Evolutionary conservation across 352 stramenopile genomes (phyloP).

Genomic region (Phytophthora citricola): DNA sequence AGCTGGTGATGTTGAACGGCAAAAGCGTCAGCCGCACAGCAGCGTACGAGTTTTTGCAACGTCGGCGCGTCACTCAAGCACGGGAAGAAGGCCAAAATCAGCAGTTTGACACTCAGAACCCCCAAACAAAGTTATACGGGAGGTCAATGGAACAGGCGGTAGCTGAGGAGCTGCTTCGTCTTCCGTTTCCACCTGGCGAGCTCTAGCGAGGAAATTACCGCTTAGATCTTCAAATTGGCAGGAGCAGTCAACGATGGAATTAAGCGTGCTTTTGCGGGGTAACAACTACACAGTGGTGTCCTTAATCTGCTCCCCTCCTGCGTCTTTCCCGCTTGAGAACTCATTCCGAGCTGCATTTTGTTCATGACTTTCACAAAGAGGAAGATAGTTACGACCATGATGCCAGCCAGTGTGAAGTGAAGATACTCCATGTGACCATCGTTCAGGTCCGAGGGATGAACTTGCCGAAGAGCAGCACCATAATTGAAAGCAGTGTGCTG

Average conservation of each 20-base stretch:
- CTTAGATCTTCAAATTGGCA: slow-evolving; percentile 8
- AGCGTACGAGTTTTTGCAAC: slow-evolving; percentile 46
- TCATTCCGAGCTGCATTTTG: slow-evolving; percentile 40
- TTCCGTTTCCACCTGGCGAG: slow-evolving; percentile 14
- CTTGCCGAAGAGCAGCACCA: slow-evolving; percentile 67
- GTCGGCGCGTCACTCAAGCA: slow-evolving; percentile 42
- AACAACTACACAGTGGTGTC: not conserved
- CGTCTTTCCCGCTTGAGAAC: slow-evolving; percentile 5
- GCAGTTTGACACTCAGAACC: not conserved
- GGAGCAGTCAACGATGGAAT: not conserved
- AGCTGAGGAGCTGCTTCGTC: slow-evolving; percentile 32
- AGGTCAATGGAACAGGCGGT: slow-evolving; percentile 30
- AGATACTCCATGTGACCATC: slow-evolving; percentile 47
- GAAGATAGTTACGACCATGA: slow-evolving; percentile 47
- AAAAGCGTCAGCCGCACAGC: slow-evolving; percentile 33
- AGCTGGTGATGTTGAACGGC: slow-evolving; percentile 51
- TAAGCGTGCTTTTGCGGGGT: too few relatives aligned
- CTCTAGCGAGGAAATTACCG: not conserved
- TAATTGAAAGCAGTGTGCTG: slow-evolving; percentile 55
- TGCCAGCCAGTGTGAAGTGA: slow-evolving; percentile 36
- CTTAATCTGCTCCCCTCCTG: not conserved
- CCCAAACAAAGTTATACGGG: slow-evolving; percentile 41
- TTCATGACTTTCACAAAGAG: slow-evolving; percentile 39
- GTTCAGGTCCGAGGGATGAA: slow-evolving; percentile 47
- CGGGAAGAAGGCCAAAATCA: slow-evolving; percentile 18